These are phyloP conservation scores for Parastagonospora nodorum DNA, from an alignment of 2,329 filamentous ascomycete species.

Conservation along the genomic window DNA sequence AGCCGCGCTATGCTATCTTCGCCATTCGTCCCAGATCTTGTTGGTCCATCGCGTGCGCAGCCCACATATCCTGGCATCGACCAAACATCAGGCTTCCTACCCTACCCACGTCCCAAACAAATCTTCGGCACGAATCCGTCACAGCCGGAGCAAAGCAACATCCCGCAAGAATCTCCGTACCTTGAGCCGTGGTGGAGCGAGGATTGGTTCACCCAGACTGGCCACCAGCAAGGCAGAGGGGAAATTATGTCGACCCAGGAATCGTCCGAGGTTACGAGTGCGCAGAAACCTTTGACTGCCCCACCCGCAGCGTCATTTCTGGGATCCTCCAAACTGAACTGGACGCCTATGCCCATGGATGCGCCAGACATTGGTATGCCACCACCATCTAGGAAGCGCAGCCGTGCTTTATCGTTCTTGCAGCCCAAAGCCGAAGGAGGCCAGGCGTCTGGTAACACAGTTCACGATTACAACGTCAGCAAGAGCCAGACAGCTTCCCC, in stretches of 20 bases:
- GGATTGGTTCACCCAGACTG: background rate
- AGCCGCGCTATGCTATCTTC: background rate
- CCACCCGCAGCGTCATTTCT: too few species aligned
- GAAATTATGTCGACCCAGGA: too few species aligned
- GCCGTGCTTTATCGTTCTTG: background rate
- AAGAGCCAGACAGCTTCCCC: background rate
- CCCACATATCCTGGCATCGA: too few species aligned
- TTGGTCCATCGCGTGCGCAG: background rate
- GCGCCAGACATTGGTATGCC: slow-evolving; percentile 12
- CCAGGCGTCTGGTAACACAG: too few species aligned
- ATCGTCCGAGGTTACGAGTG: too few species aligned
- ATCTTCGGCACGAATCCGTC: background rate
- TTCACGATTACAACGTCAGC: background rate
- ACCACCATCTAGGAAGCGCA: slow-evolving; percentile 8
- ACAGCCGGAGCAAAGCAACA: background rate
- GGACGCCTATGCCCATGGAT: background rate
- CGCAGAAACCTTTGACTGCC: too few species aligned
- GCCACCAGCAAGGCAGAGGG: too few species aligned
- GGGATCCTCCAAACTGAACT: too few species aligned
- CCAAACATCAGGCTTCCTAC: too few species aligned
- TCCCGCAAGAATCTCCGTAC: background rate
- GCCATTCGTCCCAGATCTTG: background rate
- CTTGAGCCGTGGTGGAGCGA: background rate
- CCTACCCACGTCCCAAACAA: too few species aligned
- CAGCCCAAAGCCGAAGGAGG: background rate